A percentile compares a stretch with the other conserved stretches of the same genome.
These are phyloP conservation scores for Tuber indicum DNA, from an alignment of 495 filamentous ascomycete genomes.

Conservation along the genomic window DNA sequence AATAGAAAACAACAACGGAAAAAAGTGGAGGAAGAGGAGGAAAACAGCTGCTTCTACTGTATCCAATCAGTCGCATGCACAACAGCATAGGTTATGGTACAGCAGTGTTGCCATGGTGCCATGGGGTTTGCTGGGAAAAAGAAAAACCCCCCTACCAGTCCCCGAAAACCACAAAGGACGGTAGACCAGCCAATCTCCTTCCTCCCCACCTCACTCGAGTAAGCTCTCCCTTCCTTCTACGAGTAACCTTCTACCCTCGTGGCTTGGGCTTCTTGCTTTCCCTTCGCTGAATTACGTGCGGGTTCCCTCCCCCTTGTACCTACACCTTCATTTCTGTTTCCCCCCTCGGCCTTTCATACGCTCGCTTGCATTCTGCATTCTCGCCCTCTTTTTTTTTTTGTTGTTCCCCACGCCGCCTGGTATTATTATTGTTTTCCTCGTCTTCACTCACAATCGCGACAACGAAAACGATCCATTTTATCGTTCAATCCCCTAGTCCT, in stretches of 20 bases:
- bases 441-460: constrained; percentile 18
- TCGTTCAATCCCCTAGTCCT: constrained; percentile 12
- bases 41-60: background rate
- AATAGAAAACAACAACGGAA: background rate
- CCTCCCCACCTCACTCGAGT: background rate
- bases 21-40: background rate
- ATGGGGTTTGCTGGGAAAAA: background rate
- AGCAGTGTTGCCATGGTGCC: background rate
- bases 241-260: constrained; percentile 13
- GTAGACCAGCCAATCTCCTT: background rate
- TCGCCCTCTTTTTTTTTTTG: constrained; percentile 23
- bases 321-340: constrained; percentile 33
- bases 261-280: constrained; percentile 12
- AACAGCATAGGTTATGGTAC: background rate
- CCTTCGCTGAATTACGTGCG: constrained; percentile 10
- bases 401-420: constrained; percentile 20
- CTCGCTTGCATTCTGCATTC: constrained; percentile 37
- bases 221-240: constrained; percentile 10
- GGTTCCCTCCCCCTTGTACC: constrained; percentile 9
- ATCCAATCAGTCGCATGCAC: background rate
- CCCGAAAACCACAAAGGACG: background rate
- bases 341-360: constrained; percentile 24
- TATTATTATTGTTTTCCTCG: constrained; percentile 29
- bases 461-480: constrained; percentile 26
- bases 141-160: background rate